Evolutionary conservation across 257 asterid species (phyloP), one percentile per base, ranked within the genome.

Genomic region (Coffea canephora): DNA sequence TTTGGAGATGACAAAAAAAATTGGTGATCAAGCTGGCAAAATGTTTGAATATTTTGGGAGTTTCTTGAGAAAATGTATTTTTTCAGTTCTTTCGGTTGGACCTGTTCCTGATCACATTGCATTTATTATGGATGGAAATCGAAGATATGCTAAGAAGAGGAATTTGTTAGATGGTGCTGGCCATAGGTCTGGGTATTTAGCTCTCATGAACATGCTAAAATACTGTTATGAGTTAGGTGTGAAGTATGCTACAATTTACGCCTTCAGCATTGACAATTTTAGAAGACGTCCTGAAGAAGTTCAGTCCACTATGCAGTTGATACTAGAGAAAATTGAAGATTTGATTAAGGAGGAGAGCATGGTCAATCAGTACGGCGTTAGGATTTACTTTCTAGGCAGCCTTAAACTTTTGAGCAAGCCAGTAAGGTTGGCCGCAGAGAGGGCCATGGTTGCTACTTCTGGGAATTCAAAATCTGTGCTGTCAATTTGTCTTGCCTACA

Each of bases 261-360:
- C 97, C 75, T 94, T 94, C 80, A 94, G 98, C 89, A 89, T 94
- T 55, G 98, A 94, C 45, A 94, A 94, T 77, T 92, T 92, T 83
- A 91, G 85, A 68, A 86, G 97, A 62, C 83, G 80, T 16, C 98
- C 98, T 1, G 94, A 94, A 77, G 97, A 92, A 89, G 98, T 94
- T 71, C 86, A 84, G 82, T 87, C 96, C 74, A 89, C 92, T 31
- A 92, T 94, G 98, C 80, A 85, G 69, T 78, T 94, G 89, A 88
- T 92, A 52, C 88, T 81, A 69, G 96, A 94, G 73, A 94, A 92
- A 77, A 91, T 94, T 48, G 97, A 94, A 77, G 88, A 80, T 50
- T 78, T 91, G 73, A 80, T 84, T 57, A 86, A 89, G 65, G 90
- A 89, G 78, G 91, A 87, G 80, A 91, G 91, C 83, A 43, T 89